Base-by-base conservation (phyloP, 805 yeast species). In the Pichia paraexigua region DNA sequence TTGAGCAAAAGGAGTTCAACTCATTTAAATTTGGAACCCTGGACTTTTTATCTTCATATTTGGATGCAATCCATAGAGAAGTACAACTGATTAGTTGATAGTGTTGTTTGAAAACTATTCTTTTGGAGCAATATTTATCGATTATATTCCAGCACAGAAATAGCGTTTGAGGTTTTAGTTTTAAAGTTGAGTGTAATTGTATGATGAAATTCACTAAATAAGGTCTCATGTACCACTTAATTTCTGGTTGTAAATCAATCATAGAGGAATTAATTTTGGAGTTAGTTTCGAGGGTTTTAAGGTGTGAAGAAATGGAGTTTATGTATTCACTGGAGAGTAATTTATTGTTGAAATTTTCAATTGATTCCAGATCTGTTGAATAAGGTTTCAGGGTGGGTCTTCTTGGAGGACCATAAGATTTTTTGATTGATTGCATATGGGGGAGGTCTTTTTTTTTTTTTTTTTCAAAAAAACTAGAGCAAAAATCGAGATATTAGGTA, bases 41-140 rank as follows among this genome's bases (percentile, higher is more conserved):
- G 46, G 74, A 70, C 63, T 79, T 79, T 60, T 79, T 79, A 59
- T 79, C 84, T 61, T 79, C 84, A 61, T 78, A 79, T 60, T 92
- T 92, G 25, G 96, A 83, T 2, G 96, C 88, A 32, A 92, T 77
- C 97, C 98, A 92, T 37, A 92, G 71, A 54, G 96, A 88, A 5
- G 96, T 88, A 54, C 95, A 86, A 32, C 95, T 89, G 12, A 92
- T 92, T 49, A 92, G 75, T 67, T 91, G 97, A 55, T 88, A 83
- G 68, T 91, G 98, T 52, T 87, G 91, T 58, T 83, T 79, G 56
- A 86, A 76, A 0, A 91, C 94, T 9, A 90, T 81, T 59, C 98
- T 76, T 60, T 83, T 85, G 49, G 96, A 85, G 64, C 96, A 87
- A 70, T 92, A 92, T 55, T 97, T 79, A 66, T 92, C 99, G 55